Evolutionary conservation across 2,329 filamentous ascomycete genomes (phyloP).

Genomic region (Byssoonygena ceratinophila): DNA sequence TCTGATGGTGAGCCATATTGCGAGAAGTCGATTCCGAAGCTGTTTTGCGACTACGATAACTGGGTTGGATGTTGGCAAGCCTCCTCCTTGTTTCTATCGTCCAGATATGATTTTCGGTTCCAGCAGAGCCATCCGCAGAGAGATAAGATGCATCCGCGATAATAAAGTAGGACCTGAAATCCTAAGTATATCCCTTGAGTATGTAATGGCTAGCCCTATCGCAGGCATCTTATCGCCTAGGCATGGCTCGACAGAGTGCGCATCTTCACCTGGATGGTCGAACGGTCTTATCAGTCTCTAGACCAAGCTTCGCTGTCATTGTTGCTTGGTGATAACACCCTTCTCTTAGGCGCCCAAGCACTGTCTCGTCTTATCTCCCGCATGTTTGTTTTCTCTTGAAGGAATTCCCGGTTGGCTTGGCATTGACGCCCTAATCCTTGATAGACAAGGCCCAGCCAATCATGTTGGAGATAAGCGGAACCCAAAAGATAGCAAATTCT

Average conservation of each 20-base stretch:
- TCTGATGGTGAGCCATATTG: neutral
- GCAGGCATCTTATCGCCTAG: neutral
- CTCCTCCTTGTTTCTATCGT: neutral
- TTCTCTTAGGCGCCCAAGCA: neutral
- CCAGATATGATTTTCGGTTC: neutral
- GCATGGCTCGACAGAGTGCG: neutral
- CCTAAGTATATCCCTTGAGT: no score
- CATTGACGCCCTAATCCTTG: neutral
- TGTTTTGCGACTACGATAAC: neutral
- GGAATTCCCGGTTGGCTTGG: neutral
- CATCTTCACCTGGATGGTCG: neutral
- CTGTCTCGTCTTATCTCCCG: neutral
- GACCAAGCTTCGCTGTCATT: neutral
- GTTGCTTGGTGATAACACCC: neutral
- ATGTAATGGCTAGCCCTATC: no score
- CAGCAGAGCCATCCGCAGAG: neutral
- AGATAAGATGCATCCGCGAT: neutral
- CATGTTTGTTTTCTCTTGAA: neutral
- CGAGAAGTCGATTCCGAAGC: neutral
- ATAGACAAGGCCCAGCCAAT: neutral
- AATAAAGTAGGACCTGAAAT: no score
- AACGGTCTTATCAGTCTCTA: neutral
- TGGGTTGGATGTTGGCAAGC: neutral
- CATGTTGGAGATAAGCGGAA: neutral
- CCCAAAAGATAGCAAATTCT: neutral